Conservation (phyloP, 2,329 filamentous ascomycete species). For the Furcasterigmium furcatum region DNA sequence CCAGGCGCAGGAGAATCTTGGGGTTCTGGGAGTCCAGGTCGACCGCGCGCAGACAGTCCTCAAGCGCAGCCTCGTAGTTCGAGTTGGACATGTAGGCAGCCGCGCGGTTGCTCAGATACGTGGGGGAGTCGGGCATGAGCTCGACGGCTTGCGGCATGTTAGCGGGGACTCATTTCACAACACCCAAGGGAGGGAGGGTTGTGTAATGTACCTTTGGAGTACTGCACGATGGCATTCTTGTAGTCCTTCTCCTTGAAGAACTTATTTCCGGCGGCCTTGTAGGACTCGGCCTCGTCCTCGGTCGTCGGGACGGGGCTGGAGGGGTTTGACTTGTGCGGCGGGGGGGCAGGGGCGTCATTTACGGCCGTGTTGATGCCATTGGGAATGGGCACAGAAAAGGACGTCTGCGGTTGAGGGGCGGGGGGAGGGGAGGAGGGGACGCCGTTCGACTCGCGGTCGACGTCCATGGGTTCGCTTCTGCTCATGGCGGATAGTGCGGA, state of each 20-base stretch:
- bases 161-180: slow-evolving; percentile 1
- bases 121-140: slow-evolving; percentile 78
- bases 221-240: slow-evolving; percentile 82
- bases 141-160: slow-evolving; percentile 69
- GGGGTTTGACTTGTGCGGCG: slow-evolving; percentile 66
- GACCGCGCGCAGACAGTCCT: slow-evolving; percentile 80
- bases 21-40: slow-evolving; percentile 81
- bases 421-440: slow-evolving; percentile 49
- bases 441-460: slow-evolving; percentile 63
- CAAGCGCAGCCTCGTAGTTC: slow-evolving; percentile 74
- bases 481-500: slow-evolving; percentile 64
- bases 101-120: slow-evolving; percentile 91
- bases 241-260: slow-evolving; percentile 97
- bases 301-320: slow-evolving; percentile 53
- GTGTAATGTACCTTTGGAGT: slow-evolving; percentile 90
- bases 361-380: slow-evolving; percentile 40
- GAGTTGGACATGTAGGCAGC: slow-evolving; percentile 90
- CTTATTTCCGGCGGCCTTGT: slow-evolving; percentile 91
- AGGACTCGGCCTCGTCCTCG: slow-evolving; percentile 79
- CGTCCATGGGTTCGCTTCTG: slow-evolving; percentile 66
- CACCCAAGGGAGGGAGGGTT: slow-evolving; percentile 11
- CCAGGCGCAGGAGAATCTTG: slow-evolving; percentile 85
- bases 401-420: slow-evolving; percentile 32
- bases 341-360: slow-evolving; percentile 61
- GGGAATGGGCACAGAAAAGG: slow-evolving; percentile 52